These are phyloP conservation scores for Alternaria alternata DNA, from an alignment of 2,329 filamentous ascomycete genomes.

Conservation along the genomic window DNA sequence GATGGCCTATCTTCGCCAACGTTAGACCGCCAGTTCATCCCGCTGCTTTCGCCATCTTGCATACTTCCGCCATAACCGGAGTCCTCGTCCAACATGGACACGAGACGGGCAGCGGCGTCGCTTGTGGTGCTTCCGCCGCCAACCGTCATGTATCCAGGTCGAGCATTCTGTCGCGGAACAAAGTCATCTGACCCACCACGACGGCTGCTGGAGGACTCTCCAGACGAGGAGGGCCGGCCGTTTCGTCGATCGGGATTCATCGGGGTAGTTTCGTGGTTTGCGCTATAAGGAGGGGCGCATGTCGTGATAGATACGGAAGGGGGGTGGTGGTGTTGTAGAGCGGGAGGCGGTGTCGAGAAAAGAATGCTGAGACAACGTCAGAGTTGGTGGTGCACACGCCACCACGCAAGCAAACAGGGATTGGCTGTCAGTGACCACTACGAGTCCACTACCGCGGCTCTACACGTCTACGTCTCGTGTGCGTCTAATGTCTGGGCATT, in stretches of 20 bases:
- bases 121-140: constrained; percentile 78
- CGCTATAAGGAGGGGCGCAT: constrained; percentile 37
- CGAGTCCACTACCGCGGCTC: constrained; percentile 9
- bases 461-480: not conserved
- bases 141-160: constrained; percentile 84
- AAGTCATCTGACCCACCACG: constrained; percentile 36
- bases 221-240: constrained; percentile 32
- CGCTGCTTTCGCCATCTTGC: constrained; percentile 66
- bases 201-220: constrained; percentile 38
- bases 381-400: constrained; percentile 25
- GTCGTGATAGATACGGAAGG: constrained; percentile 30
- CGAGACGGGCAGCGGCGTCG: constrained; percentile 80
- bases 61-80: constrained; percentile 91
- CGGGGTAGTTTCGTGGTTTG: constrained; percentile 24
- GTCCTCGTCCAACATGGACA: constrained; percentile 83
- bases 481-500: not conserved
- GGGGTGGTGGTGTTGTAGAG: constrained; percentile 12
- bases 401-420: constrained; percentile 19
- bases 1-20: constrained; percentile 66
- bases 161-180: constrained; percentile 34
- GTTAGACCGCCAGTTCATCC: constrained; percentile 63
- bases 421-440: constrained; percentile 13
- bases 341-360: constrained; percentile 21
- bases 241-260: constrained; percentile 43
- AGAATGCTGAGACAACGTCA: constrained; percentile 24